Evolutionary conservation across 2,329 filamentous ascomycete genomes (phyloP).

Genomic region (Cercospora nicotianae): DNA sequence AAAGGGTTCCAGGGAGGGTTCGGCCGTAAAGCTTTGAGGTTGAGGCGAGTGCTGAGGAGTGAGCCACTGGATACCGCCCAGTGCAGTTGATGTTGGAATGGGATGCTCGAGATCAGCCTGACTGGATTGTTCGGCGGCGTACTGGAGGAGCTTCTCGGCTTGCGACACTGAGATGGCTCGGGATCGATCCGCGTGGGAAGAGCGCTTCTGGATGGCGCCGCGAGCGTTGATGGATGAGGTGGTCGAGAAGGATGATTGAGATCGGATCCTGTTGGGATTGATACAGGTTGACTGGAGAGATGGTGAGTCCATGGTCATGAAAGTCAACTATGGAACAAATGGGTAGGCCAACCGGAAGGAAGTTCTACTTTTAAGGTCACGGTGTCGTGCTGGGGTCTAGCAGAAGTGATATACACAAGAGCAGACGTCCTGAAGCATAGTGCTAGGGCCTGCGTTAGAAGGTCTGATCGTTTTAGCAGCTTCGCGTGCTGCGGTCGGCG

Average conservation of each 20-base stretch:
- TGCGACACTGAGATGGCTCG: constrained; percentile 35
- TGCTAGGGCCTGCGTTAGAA: constrained; percentile 27
- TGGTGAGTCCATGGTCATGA: constrained; percentile 38
- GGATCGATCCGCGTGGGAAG: constrained; percentile 26
- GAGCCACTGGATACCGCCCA: constrained; percentile 32
- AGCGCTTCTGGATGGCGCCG: constrained; percentile 36
- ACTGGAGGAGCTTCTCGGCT: constrained; percentile 34
- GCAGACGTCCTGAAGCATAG: constrained; percentile 22
- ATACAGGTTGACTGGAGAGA: constrained; percentile 31
- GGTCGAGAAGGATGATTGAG: constrained; percentile 32
- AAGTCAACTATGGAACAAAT: constrained; percentile 21
- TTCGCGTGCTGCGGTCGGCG: constrained; percentile 15
- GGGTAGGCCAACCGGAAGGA: constrained; percentile 28
- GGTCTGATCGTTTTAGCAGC: constrained; percentile 30
- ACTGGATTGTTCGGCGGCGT: constrained; percentile 29
- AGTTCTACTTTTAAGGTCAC: constrained; percentile 23
- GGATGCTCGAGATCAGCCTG: constrained; percentile 22
- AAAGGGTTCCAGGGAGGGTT: constrained; percentile 32
- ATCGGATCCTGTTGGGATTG: constrained; percentile 26
- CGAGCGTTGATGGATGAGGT: constrained; percentile 29
- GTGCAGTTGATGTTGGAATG: constrained; percentile 13
- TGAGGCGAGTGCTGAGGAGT: constrained; percentile 38
- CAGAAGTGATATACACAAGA: constrained; percentile 27
- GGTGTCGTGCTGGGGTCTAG: constrained; percentile 21
- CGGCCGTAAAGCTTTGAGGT: constrained; percentile 30